Base-by-base conservation (phyloP, 139 green algal genomes). In the Picochlorum sp. region DNA sequence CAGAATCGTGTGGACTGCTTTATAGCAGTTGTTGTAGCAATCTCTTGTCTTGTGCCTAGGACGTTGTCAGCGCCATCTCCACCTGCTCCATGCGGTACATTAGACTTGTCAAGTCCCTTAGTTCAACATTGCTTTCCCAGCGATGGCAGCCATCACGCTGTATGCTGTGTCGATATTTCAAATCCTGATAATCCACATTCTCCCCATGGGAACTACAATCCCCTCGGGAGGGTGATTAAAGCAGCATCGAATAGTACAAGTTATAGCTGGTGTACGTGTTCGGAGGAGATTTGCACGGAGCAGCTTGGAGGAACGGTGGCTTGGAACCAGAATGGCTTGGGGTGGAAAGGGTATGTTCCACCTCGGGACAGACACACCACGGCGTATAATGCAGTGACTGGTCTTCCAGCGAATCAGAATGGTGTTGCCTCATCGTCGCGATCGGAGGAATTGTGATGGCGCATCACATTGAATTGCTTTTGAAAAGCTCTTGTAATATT, bases 201-300 rank as follows among this genome's bases (percentile, higher is more conserved):
- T 16, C 66, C 66, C 21, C 66, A 73, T 34, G 66, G 66, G 23
- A 73, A 73, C 59, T 69, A 58, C 20, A 73, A 73, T 45, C 66
- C 66, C 14, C 31, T 68, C 10, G 51, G 23, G n/a, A 20, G 31
- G 9, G 66, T 73, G 3, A 73, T 73, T 15, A 56, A 56, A 16
- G 57, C 44, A 10, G 66, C 66, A 37, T 60, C 41, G 15, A 73
- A 69, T 31, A 16, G 31, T 10, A 31, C 11, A 26, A 63, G 23
- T 30, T 69, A 57, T n/a, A 58, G 37, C 4, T 73, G 66, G 66
- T 73, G 66, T 60, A 73, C 66, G 14, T 73, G 66, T 57, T 59
- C 34, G 20, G 66, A 73, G 26, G 66, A 73, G 58, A 73, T 73
- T 30, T 73, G 66, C 45, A 23, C 21, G 30, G 5, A 69, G 23